Evolutionary conservation across 345 rosid species (phyloP).

Genomic region (Balakata baccata): DNA sequence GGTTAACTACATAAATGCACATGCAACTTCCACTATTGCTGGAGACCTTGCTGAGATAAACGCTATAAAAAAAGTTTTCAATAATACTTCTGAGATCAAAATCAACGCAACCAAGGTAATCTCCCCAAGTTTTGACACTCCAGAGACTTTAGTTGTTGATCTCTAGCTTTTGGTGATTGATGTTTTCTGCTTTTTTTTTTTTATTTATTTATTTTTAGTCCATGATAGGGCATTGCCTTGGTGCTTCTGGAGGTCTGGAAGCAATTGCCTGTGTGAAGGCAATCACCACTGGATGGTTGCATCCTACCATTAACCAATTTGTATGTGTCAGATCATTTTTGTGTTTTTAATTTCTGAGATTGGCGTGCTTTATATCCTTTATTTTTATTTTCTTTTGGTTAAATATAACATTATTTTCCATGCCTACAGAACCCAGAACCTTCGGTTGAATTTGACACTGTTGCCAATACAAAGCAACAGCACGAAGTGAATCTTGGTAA

Average conservation of each 20-base stretch:
- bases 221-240: conserved; percentile 99
- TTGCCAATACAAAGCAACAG: conserved; percentile 75
- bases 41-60: conserved; percentile 98
- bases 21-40: conserved; percentile 95
- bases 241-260: conserved; percentile 98
- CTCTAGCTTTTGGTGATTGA: conserved; percentile 8
- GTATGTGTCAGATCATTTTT: conserved; percentile 42
- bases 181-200: background rate
- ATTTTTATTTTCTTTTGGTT: background rate
- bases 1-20: conserved; percentile 98
- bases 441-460: conserved; percentile 82
- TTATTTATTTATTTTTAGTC: conserved; percentile 65
- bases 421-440: conserved; percentile 79
- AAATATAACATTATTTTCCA: background rate
- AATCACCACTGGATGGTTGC: conserved; percentile 92
- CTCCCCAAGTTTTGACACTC: conserved; percentile 3
- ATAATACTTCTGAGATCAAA: conserved; percentile 73
- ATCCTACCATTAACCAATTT: conserved; percentile 89
- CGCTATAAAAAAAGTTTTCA: conserved; percentile 93
- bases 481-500: conserved; percentile 98
- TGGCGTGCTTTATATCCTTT: background rate
- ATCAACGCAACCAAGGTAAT: conserved; percentile 94
- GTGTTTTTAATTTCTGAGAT: background rate
- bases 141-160: background rate
- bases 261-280: conserved; percentile 90